Conservation (phyloP, 257 asterid genomes). For the Fraxinus quadrangulata region DNA sequence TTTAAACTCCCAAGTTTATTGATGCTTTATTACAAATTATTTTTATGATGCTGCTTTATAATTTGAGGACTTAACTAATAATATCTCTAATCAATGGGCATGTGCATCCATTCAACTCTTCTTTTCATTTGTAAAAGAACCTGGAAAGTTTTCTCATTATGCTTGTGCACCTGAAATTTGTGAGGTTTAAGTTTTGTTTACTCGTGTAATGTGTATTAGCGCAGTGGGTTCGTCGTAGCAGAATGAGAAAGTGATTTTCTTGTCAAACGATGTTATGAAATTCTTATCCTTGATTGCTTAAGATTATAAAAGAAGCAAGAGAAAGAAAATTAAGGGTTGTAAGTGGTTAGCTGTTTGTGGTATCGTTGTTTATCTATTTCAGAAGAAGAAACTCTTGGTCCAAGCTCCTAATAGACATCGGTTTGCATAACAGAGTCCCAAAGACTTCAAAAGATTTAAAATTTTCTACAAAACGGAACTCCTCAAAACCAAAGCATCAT, state of each 20-base stretch:
- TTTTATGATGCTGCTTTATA: background rate
- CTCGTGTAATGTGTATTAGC: background rate
- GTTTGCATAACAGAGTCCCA: background rate
- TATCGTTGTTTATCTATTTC: background rate
- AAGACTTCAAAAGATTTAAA: background rate
- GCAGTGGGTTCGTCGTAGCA: background rate
- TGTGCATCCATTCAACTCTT: background rate
- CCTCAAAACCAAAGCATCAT: background rate
- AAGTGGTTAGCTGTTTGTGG: no score
- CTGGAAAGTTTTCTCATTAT: background rate
- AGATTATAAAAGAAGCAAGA: no score
- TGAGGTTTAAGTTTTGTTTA: background rate
- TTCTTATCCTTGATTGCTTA: no score
- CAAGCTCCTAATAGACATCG: background rate
- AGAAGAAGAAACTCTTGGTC: background rate
- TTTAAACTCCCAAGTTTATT: background rate
- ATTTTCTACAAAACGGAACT: background rate
- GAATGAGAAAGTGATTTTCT: no score
- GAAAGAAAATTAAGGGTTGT: no score
- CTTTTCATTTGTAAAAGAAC: conserved; percentile 1
- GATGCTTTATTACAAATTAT: background rate
- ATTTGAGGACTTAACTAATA: no score
- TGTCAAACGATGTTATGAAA: no score
- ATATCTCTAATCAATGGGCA: background rate
- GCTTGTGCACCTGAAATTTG: background rate